Evolutionary conservation across 2,329 filamentous ascomycete species (phyloP), one percentile per base, ranked within the genome.

Genomic region (Exophiala bonariae): DNA sequence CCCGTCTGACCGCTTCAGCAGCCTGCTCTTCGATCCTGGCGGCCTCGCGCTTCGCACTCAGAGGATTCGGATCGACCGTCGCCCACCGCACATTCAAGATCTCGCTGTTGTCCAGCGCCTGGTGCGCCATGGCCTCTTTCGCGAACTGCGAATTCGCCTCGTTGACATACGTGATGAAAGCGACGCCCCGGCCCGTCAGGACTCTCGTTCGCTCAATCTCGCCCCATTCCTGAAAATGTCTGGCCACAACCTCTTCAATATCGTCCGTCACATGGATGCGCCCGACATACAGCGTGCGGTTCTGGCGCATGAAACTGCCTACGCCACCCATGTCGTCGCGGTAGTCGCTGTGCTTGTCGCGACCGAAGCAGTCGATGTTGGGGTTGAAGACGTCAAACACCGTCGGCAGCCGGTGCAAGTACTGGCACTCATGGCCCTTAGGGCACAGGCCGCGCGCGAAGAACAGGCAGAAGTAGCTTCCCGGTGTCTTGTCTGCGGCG

Each of bases 291-390:
- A 99, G 76, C 1, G 93, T 99, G 23, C 93, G 79, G 65, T 99
- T 99, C 63, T 95, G 88, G 17, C 93, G 80, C 82, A 91, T 86
- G 63, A 99, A 99, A 52, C 83, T 89, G 19, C 93, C 93, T 2
- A 96, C 90, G 56, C 95, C 95, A 43, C 92, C 91, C 93, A 99
- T 97, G 66, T 97, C 92, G 65, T 97, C 92, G 61, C 91, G 78
- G 70, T 96, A 97, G 63, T 96, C 92, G 54, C 81, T 86, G 63
- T 89, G 87, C 73, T 95, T 96, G 75, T 96, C 92, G 49, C 92
- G 80, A 2, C 89, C 89, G 63, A 99, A 99, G 63, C 90, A 95
- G 71, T 99, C 93, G 16, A 96, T 83, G 59, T 96, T 97, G 1
- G 87, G 88, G 52, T 92, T 93, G 71, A 92, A 96, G 10, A 95